Base-by-base conservation (phyloP, 2,329 filamentous ascomycete genomes). In the Sporothrix protearum region DNA sequence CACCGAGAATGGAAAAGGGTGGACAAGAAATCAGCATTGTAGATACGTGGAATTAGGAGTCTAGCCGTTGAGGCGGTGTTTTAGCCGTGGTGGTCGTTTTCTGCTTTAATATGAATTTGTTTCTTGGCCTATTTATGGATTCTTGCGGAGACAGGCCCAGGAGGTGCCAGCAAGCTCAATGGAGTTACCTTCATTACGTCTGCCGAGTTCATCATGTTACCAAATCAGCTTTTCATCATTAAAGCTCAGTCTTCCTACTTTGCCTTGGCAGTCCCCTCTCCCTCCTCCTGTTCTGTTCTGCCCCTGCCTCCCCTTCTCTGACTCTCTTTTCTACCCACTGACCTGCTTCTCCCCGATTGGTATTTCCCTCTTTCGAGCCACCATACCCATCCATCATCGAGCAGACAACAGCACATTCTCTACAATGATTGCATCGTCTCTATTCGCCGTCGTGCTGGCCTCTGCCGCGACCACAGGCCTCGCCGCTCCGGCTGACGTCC, bases 401-500 rank as follows among this genome's bases (percentile, higher is more conserved):
- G 3, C 16, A 49, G 3, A 49, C 16, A 47, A 47, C 42, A 47
- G 5, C 49, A 55, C 33, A 22, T 9, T 4, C 22, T 49, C 22
- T 49, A 68, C 49, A 51, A 71, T 73, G 72, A 22, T 73, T 42
- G 28, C 45, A 28, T 64, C 64, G 0, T 61, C 72, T 16, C 39
- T 81, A 61, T 59, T 80, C 67, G 51, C 79, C 4, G 74, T 79
- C 57, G 76, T 79, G 25, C 76, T 82, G 70, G 79, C 78, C 42
- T 36, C 33, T 1, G 57, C 57, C n/a, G 57, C 57, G 16, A 77
- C 80, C 12, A 77, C 78, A 1, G 78, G 78, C 73, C 72, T 80
- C 0, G 77, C 79, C 1, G 78, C 77, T 73, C 72, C 80, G 0
- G 77, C 79, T 69, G 80, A 81, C 69, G 76, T 75, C 22, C 79